phyloP scores from a whole-genome alignment of 805 yeast species.

The Lachancea sp. region DNA sequence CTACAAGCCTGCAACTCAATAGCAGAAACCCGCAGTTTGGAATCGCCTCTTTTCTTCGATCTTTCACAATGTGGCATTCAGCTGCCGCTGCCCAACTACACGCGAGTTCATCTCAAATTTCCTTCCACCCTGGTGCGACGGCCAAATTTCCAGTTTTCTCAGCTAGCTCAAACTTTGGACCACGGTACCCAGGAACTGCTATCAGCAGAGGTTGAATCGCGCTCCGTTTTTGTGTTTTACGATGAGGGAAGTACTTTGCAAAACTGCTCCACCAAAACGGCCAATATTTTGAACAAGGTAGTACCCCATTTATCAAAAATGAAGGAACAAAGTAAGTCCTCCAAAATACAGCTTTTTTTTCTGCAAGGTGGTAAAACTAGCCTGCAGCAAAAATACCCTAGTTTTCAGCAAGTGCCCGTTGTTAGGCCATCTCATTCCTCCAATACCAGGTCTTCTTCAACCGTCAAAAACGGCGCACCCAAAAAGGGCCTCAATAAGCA shows the following conservation, averaged over 20 bases:
- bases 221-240: slow-evolving; percentile 20
- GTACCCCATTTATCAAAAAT: slow-evolving; percentile 7
- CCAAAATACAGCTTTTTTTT: slow-evolving; percentile 1
- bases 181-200: slow-evolving; percentile 11
- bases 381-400: neutral
- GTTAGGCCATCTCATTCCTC: neutral
- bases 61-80: slow-evolving; percentile 19
- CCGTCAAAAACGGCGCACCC: neutral
- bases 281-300: slow-evolving; percentile 22
- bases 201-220: slow-evolving; percentile 15
- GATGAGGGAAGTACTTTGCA: slow-evolving; percentile 22
- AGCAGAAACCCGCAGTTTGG: slow-evolving; percentile 1
- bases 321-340: neutral
- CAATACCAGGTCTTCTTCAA: neutral
- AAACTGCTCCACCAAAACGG: slow-evolving; percentile 23
- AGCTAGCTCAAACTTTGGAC: slow-evolving; percentile 20
- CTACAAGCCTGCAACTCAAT: slow-evolving; percentile 1
- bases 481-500: slow-evolving; percentile 4
- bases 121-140: slow-evolving; percentile 31
- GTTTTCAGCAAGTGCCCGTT: neutral
- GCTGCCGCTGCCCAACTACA: slow-evolving; percentile 13
- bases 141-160: slow-evolving; percentile 25
- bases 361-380: slow-evolving; percentile 7
- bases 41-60: slow-evolving; percentile 18
- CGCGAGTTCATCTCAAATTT: slow-evolving; percentile 24